These are phyloP conservation scores for Terfezia claveryi DNA, from an alignment of 495 filamentous ascomycete species.

Conservation along the genomic window DNA sequence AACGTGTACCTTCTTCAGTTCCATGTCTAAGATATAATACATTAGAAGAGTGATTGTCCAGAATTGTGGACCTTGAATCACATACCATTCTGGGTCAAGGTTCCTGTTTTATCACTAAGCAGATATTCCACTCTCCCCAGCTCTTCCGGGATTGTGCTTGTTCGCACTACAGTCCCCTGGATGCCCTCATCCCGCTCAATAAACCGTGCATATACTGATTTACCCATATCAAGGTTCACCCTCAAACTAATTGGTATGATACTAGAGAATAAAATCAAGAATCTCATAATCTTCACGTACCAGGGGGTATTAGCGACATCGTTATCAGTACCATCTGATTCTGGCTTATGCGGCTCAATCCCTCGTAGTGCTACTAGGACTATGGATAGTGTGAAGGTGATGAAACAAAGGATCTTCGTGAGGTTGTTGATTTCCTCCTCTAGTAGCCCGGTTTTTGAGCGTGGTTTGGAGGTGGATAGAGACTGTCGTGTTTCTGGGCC, in stretches of 20 bases:
- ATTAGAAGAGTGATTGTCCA: conserved; percentile 7
- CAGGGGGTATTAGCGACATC: conserved; percentile 26
- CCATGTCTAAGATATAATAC: conserved; percentile 43
- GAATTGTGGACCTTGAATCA: not conserved
- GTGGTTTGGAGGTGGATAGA: conserved; percentile 70
- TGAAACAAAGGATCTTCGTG: conserved; percentile 84
- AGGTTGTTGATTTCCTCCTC: conserved; percentile 95
- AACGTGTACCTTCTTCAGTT: conserved; percentile 94
- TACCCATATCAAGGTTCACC: conserved; percentile 93
- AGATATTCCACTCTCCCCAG: conserved; percentile 90
- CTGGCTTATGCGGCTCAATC: conserved; percentile 36
- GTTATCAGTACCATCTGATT: conserved; percentile 15
- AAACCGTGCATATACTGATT: conserved; percentile 84
- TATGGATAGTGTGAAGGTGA: conserved; percentile 71
- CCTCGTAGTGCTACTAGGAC: conserved; percentile 74
- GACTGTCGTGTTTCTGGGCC: conserved; percentile 87
- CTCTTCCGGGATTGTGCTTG: conserved; percentile 93
- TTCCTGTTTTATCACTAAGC: conserved; percentile 92
- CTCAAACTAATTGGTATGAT: conserved; percentile 94
- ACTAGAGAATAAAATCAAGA: conserved; percentile 93
- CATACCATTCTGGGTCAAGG: conserved; percentile 72
- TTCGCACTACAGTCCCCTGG: conserved; percentile 75
- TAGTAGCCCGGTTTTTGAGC: conserved; percentile 78
- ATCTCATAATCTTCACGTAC: conserved; percentile 91
- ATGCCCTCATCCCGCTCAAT: conserved; percentile 85